Conservation (phyloP, 148 eudicot species). For the Spergularia bocconei region DNA sequence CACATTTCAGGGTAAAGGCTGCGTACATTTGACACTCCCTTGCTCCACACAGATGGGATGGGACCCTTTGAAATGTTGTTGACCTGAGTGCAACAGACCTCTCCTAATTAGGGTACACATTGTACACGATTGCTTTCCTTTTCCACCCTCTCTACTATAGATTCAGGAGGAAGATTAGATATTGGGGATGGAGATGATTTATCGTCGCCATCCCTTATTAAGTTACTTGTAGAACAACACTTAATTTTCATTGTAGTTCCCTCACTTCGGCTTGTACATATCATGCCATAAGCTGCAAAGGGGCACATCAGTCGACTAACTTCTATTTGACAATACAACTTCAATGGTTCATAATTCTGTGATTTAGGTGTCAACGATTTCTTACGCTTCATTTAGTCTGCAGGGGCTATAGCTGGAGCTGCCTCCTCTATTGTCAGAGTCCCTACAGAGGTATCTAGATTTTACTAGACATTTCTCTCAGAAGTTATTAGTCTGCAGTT, state of each 20-base stretch:
- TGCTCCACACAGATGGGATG: too few species aligned
- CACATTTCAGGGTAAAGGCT: too few species aligned
- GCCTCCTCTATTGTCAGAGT: constrained; percentile 86
- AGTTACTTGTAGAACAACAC: neutral
- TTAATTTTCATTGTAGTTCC: neutral
- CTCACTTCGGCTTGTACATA: neutral
- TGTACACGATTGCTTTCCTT: neutral
- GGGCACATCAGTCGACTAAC: neutral
- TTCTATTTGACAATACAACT: neutral
- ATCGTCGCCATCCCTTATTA: neutral
- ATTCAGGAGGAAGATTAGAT: neutral
- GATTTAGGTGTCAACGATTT: neutral
- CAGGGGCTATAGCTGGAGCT: constrained; percentile 87
- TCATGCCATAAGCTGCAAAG: neutral
- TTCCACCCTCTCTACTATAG: too few species aligned
- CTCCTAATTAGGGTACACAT: neutral
- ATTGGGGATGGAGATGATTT: neutral
- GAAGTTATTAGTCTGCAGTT: constrained; percentile 4
- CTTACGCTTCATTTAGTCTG: constrained; percentile 54
- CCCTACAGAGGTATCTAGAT: constrained; percentile 67
- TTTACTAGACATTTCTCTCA: constrained; percentile 12
- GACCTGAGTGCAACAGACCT: too few species aligned
- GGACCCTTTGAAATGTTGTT: too few species aligned
- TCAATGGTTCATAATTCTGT: neutral
- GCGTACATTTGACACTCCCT: too few species aligned